A percentile compares a stretch with the other conserved stretches of the same genome.
phyloP scores from a whole-genome alignment of 2,329 filamentous ascomycete species.

The Rutstroemia sp. region DNA sequence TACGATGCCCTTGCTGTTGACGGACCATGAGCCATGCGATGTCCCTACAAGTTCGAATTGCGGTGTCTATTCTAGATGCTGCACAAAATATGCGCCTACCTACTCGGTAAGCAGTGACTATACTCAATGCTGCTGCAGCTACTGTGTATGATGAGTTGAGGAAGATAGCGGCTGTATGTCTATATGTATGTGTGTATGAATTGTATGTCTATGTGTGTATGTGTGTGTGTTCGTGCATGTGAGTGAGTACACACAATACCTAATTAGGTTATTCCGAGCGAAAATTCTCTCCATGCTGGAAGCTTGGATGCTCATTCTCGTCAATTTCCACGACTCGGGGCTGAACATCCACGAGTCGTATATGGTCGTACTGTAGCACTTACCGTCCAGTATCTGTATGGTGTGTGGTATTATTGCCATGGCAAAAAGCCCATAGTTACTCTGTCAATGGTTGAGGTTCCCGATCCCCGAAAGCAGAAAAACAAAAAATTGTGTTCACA shows the following conservation, averaged over 20 bases:
- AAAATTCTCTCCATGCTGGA: background rate
- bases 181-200: background rate
- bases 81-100: background rate
- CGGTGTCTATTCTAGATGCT: background rate
- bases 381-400: no score
- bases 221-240: background rate
- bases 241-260: background rate
- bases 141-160: background rate
- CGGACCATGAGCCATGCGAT: background rate
- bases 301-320: background rate
- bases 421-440: background rate
- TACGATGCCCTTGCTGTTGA: constrained; percentile 2
- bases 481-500: background rate
- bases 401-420: background rate
- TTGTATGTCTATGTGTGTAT: background rate
- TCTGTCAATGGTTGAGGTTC: background rate
- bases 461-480: background rate
- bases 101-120: background rate
- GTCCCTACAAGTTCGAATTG: no score
- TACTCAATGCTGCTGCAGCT: constrained; percentile 2
- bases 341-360: constrained; percentile 6
- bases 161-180: no score
- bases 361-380: background rate
- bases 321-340: background rate
- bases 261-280: constrained; percentile 1